Percentiles rank a stretch among this genome's conserved stretches.
These are phyloP conservation scores for Sphagnurus paluster DNA, from an alignment of 1,284 basidiomycete species.

Conservation along the genomic window DNA sequence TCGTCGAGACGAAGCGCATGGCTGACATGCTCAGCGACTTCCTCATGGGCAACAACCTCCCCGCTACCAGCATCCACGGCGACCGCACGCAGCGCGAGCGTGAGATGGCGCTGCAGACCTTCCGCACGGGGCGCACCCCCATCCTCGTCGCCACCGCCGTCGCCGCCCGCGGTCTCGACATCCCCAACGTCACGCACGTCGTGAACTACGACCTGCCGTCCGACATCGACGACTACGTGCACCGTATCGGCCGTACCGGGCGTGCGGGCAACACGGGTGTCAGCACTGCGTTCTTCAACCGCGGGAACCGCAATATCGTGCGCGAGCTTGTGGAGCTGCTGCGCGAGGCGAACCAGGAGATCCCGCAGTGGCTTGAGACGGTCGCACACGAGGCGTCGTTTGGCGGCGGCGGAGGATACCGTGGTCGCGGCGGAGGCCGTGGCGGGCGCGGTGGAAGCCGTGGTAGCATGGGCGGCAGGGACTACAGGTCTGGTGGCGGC, in stretches of 20 bases:
- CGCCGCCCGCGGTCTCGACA: conserved; percentile 98
- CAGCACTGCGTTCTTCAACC: conserved; percentile 94
- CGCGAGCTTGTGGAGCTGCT: conserved; percentile 91
- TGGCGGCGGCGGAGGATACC: conserved; percentile 52
- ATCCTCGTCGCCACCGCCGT: conserved; percentile 98
- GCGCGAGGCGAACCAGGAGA: conserved; percentile 96
- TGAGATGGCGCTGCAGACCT: conserved; percentile 93
- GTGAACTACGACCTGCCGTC: conserved; percentile 98
- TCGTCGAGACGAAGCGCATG: conserved; percentile 99
- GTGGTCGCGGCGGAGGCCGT: conserved; percentile 38
- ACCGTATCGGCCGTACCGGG: conserved; percentile 98
- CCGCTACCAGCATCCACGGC: conserved; percentile 97
- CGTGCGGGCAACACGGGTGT: conserved; percentile 99
- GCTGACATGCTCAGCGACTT: conserved; percentile 98
- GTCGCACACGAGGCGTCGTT: conserved; percentile 84
- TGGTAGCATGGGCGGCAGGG: conserved; percentile 31
- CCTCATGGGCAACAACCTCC: conserved; percentile 81
- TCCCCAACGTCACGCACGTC: conserved; percentile 99
- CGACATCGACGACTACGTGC: conserved; percentile 98
- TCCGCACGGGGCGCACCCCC: conserved; percentile 93
- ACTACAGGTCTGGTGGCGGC: conserved; percentile 35
- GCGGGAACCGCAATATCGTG: conserved; percentile 90
- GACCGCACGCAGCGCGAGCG: conserved; percentile 98
- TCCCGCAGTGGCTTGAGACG: conserved; percentile 90
- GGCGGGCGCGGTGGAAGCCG: conserved; percentile 35